Base-by-base conservation (phyloP, 2,329 filamentous ascomycete genomes). In the Talaromyces pinophilus region DNA sequence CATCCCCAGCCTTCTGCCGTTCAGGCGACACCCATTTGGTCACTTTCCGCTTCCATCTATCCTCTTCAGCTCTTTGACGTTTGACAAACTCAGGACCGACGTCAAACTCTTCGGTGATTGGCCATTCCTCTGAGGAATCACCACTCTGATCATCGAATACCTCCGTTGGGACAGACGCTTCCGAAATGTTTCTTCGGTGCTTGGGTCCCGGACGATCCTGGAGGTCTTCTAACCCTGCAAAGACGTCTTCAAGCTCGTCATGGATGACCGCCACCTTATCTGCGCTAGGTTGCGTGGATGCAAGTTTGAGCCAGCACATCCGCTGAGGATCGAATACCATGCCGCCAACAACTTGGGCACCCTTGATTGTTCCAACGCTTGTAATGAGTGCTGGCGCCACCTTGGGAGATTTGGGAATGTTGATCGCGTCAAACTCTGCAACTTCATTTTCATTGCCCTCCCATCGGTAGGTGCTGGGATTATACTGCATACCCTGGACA, bases 291-390 rank as follows among this genome's bases (percentile, higher is more conserved):
- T 74, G 84, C 76, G 19, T 82, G 78, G 57, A 84, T 82, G 68
- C 83, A 68, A 95, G 83, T 78, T 97, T 97, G 65, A 98, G 85
- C 95, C 95, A 99, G 77, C 93, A 96, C 94, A 99, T 98, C 72
- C 92, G 92, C 69, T 92, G 90, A 3, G 95, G 95, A 75, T 99
- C 95, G 76, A 98, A 99, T 10, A 98, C 91, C 95, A 99, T 99
- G 71, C 93, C 92, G n/a, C 93, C 92, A 66, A 97, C 93, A 42
- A 97, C 91, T 79, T 97, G 93, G 15, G 97, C 90, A 68, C 92
- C 93, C 74, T 94, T 92, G 68, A 90, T 89, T 4, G 89, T 86
- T 64, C 90, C 91, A 70, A 97, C 92, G 70, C 97, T 95, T 59
- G 93, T 93, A 73, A 99, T 99, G 19, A 99, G 85, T 5, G 94